Evolutionary conservation across 306 rosid genomes (phyloP).

Genomic region (Canavalia gladiata): DNA sequence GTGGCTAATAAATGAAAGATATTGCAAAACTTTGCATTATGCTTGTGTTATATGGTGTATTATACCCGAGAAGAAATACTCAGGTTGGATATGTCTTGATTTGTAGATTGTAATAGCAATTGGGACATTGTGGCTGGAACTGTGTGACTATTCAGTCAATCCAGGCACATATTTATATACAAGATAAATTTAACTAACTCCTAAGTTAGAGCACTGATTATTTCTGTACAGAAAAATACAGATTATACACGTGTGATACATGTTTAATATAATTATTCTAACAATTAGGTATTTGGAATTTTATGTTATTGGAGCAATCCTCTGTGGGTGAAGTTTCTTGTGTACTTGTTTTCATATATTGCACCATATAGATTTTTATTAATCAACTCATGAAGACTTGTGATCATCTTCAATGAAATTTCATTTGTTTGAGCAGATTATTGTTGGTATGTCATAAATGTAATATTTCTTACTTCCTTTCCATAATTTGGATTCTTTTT

Average conservation of each 20-base stretch:
- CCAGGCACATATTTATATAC: background rate
- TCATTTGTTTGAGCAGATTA: conserved; percentile 22
- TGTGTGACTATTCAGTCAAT: conserved; percentile 15
- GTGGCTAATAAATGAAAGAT: background rate
- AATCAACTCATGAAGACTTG: conserved; percentile 24
- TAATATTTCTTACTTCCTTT: background rate
- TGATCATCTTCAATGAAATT: conserved; percentile 19
- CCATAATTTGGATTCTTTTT: conserved; percentile 9
- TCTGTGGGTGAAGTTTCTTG: conserved; percentile 16
- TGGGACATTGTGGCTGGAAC: background rate
- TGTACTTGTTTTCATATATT: conserved; percentile 21
- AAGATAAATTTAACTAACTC: conserved; percentile 13
- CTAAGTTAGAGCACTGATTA: conserved; percentile 8
- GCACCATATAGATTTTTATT: conserved; percentile 22
- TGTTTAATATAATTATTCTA: background rate
- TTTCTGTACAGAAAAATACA: background rate
- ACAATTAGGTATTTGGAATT: conserved; percentile 17
- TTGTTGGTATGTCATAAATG: conserved; percentile 35
- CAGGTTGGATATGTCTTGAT: background rate
- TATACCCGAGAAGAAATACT: background rate
- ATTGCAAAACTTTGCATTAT: background rate
- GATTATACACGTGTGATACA: background rate
- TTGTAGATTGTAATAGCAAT: background rate
- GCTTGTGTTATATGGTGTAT: conserved; percentile 13
- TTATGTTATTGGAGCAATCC: conserved; percentile 19